Evolutionary conservation across 2,329 filamentous ascomycete genomes (phyloP).

Genomic region (Mycosphaerelloides madeirae): DNA sequence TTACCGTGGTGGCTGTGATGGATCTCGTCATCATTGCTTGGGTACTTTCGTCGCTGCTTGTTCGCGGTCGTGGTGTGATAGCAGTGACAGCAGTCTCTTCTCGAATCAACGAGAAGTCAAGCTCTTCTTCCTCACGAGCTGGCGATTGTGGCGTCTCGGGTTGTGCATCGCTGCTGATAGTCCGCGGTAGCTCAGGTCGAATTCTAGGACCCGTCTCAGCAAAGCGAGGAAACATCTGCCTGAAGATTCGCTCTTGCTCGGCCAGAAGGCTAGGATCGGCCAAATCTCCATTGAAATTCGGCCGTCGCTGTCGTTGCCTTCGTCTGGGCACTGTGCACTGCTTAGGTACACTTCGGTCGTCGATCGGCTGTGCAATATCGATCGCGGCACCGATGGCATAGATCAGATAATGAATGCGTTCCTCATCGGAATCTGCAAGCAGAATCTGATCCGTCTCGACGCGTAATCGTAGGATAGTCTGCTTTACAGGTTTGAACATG

Average conservation of each 20-base stretch:
- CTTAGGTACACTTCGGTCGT: conserved; percentile 54
- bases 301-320: conserved; percentile 32
- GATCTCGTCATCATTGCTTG: conserved; percentile 23
- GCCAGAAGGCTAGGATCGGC: conserved; percentile 38
- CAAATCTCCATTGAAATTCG: conserved; percentile 30
- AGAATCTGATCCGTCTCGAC: conserved; percentile 71
- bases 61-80: conserved; percentile 1
- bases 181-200: conserved; percentile 6
- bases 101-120: conserved; percentile 32
- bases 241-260: conserved; percentile 47
- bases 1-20: conserved; percentile 24
- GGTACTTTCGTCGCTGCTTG: conserved; percentile 4
- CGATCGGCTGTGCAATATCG: conserved; percentile 64
- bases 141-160: conserved; percentile 15
- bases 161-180: conserved; percentile 8
- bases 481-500: conserved; percentile 42
- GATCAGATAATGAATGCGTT: conserved; percentile 64
- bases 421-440: conserved; percentile 60
- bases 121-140: conserved; percentile 32
- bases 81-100: conserved; percentile 24
- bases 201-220: conserved; percentile 20
- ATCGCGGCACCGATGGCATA: conserved; percentile 68
- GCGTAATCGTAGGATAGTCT: conserved; percentile 66
- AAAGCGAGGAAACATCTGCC: conserved; percentile 43
- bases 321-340: conserved; percentile 46